phyloP scores from a whole-genome alignment of 2,329 filamentous ascomycete genomes.

The Aspergillus sp. region DNA sequence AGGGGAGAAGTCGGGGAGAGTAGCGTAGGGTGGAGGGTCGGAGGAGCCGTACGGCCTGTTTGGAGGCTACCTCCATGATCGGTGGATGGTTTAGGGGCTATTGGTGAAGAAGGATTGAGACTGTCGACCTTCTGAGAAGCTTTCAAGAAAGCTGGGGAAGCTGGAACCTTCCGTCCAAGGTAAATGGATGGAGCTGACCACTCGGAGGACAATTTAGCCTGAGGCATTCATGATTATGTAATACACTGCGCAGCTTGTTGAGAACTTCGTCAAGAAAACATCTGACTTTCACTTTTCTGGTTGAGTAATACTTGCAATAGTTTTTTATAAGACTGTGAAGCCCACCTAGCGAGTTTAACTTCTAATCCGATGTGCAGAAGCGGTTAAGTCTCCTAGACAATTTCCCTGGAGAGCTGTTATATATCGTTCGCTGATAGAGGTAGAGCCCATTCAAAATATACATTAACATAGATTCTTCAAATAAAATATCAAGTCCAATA shows the following conservation, averaged over 20 bases:
- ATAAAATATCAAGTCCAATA: not conserved
- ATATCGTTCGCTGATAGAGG: not conserved
- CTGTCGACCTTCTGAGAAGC: not conserved
- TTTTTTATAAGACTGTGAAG: too few species aligned
- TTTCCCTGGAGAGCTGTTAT: not conserved
- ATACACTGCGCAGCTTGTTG: not conserved
- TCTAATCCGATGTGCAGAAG: too few species aligned
- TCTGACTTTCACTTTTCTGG: not conserved
- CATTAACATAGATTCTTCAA: not conserved
- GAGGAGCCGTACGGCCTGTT: conserved; percentile 41
- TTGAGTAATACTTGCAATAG: too few species aligned
- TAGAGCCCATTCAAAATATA: not conserved
- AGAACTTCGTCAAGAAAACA: not conserved
- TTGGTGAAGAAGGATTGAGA: conserved; percentile 2
- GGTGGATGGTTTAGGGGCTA: not conserved
- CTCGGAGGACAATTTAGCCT: conserved; percentile 25
- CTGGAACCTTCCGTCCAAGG: conserved; percentile 10
- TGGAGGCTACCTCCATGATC: conserved; percentile 45
- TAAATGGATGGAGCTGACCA: conserved; percentile 21
- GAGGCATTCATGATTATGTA: conserved; percentile 26
- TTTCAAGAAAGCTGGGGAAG: conserved; percentile 7
- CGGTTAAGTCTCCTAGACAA: too few species aligned
- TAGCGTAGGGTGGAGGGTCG: conserved; percentile 31
- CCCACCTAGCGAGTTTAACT: too few species aligned
- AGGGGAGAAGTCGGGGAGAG: conserved; percentile 24